These are phyloP conservation scores for Solanum hybrid DNA, from an alignment of 305 asterid genomes.

Conservation along the genomic window DNA sequence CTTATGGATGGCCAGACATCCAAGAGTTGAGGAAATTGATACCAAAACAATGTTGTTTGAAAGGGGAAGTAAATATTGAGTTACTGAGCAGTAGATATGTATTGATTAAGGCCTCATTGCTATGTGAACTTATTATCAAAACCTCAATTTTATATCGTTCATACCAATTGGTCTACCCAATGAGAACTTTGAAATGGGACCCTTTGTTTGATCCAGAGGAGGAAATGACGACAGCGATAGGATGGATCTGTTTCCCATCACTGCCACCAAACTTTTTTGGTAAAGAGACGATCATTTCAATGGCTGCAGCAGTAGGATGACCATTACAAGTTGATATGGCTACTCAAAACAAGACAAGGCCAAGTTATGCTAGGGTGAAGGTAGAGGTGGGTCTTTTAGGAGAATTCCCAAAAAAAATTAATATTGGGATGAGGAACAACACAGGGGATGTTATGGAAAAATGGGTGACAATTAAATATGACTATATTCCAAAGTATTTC, in stretches of 20 bases:
- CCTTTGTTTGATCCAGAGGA: neutral
- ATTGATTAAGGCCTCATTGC: neutral
- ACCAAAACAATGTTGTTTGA: neutral
- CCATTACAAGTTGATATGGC: neutral
- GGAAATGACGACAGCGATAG: neutral
- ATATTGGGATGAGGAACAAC: neutral
- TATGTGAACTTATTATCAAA: neutral
- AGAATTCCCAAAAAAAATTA: neutral
- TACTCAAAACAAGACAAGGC: neutral
- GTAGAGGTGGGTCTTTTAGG: neutral
- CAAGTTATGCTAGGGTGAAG: neutral
- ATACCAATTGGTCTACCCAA: neutral
- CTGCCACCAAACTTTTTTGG: neutral
- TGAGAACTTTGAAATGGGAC: neutral
- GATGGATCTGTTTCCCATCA: neutral
- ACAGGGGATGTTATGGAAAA: neutral
- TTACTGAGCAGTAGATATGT: neutral
- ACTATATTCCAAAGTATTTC: neutral
- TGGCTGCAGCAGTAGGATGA: neutral
- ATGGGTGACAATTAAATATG: neutral
- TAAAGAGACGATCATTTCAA: neutral
- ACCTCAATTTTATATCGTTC: neutral
- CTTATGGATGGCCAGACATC: neutral
- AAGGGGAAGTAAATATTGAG: neutral
- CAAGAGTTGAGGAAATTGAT: neutral